A percentile compares a stretch with the other conserved stretches of the same genome.
phyloP scores from a whole-genome alignment of 768 basidiomycete genomes.

The Lentinula edodes region DNA sequence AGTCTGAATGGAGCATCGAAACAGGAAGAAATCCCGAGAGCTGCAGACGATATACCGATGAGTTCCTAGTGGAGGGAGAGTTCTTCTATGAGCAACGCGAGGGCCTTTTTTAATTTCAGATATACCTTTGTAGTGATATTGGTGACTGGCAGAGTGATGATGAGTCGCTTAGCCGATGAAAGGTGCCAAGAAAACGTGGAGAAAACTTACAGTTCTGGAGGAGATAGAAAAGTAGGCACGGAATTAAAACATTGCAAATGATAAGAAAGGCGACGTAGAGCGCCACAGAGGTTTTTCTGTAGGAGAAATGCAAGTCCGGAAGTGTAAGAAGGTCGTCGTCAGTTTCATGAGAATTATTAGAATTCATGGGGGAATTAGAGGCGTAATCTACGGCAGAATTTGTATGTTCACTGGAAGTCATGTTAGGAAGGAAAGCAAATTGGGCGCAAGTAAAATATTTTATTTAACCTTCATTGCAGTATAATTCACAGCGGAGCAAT shows the following conservation, averaged over 20 bases:
- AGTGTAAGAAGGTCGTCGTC: not conserved
- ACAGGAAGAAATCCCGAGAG: slow-evolving; percentile 24
- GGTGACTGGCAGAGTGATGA: slow-evolving; percentile 4
- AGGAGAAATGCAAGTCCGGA: slow-evolving; percentile 4
- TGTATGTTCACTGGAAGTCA: not conserved
- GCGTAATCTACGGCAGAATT: not conserved
- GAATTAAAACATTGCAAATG: slow-evolving; percentile 22
- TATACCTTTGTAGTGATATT: slow-evolving; percentile 14
- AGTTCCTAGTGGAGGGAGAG: too few species aligned
- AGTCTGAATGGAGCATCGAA: slow-evolving; percentile 25
- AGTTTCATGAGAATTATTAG: not conserved
- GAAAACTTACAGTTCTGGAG: slow-evolving; percentile 17
- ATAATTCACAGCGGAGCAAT: not conserved
- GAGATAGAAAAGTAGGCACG: slow-evolving; percentile 22
- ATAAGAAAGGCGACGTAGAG: slow-evolving; percentile 20
- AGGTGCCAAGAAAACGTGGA: not conserved
- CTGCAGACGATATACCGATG: slow-evolving; percentile 23
- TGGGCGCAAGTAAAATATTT: not conserved
- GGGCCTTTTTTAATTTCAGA: too few species aligned
- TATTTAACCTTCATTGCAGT: not conserved
- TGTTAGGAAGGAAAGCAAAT: not conserved
- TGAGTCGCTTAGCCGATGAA: not conserved
- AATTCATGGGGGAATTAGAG: not conserved
- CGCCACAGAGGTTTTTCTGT: not conserved
- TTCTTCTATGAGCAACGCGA: too few species aligned